phyloP scores from a whole-genome alignment of 768 basidiomycete species.

The Termitomyces sp. region DNA sequence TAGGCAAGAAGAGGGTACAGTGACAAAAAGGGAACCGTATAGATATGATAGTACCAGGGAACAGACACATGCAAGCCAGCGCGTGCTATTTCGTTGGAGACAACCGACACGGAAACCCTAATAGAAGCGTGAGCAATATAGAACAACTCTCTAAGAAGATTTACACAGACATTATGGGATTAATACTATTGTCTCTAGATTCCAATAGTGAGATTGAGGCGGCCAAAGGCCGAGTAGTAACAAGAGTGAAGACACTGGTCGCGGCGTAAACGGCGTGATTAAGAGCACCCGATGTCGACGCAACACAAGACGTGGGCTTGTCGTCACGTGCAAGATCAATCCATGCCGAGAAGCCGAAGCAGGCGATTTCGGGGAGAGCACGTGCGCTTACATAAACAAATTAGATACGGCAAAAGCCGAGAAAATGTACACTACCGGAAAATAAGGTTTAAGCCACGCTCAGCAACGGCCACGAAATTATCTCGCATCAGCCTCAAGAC shows the following conservation, averaged over 20 bases:
- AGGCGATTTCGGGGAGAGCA: background rate
- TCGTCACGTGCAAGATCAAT: slow-evolving; percentile 2
- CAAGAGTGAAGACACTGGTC: background rate
- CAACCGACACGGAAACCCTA: slow-evolving; percentile 47
- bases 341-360: slow-evolving; percentile 7
- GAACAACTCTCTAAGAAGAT: background rate
- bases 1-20: slow-evolving; percentile 83
- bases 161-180: slow-evolving; percentile 10
- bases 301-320: background rate
- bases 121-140: slow-evolving; percentile 1
- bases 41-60: slow-evolving; percentile 68
- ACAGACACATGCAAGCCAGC: slow-evolving; percentile 62
- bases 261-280: background rate
- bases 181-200: slow-evolving; percentile 2
- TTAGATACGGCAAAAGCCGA: slow-evolving; percentile 19
- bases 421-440: slow-evolving; percentile 17
- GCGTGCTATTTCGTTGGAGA: slow-evolving; percentile 61
- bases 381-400: background rate
- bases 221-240: slow-evolving; percentile 5
- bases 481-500: slow-evolving; percentile 26
- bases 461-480: slow-evolving; percentile 14
- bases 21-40: slow-evolving; percentile 71
- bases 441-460: slow-evolving; percentile 33
- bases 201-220: background rate
- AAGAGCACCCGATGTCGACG: background rate